Base-by-base conservation (phyloP, 2,329 filamentous ascomycete genomes). In the Penicillium sp. region DNA sequence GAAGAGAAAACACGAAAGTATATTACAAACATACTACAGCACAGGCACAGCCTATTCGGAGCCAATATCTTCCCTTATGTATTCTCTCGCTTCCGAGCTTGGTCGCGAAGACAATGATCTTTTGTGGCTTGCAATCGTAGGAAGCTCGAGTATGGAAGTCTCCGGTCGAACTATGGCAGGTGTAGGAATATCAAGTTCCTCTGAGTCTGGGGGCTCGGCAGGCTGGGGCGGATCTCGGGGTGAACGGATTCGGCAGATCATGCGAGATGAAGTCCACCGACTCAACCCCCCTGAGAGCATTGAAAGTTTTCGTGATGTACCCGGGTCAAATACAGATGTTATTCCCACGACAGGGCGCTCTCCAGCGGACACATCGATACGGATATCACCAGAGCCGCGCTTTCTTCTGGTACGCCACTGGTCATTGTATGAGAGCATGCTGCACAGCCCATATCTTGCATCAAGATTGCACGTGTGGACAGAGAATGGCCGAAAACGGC, bases 401-500 rank as follows among this genome's bases (percentile, higher is more conserved):
- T 96, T 99, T 64, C 82, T 97, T 24, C 83, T 99, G 0, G 90
- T 97, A 53, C 82, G 94, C 33, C 94, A 99, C 71, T 99, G 94
- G 94, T 96, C 91, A 64, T 79, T 99, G 14, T 97, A 97, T 72
- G 94, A 99, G 68, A 96, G 91, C 71, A 97, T 99, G 94, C 81
- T 97, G 12, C 94, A 99, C 71, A 97, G 92, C 0, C 92, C 93
- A 0, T 97, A 97, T 67, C 83, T 99, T 4, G 93, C 95, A 59
- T 90, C 93, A 3, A 84, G 91, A 30, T 81, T 99, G 47, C 93
- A 95, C 72, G 91, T 96, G 47, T 99, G 94, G 93, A 95, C 87
- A 59, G 94, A 97, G 60, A 83, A 83, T 51, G 94, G 94, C 3
- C 82, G 90, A 53, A 96, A 95, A 71, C 84, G 93, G 52, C 79